Conservation (phyloP, 805 yeast genomes). For the Starmerella davenportii region DNA sequence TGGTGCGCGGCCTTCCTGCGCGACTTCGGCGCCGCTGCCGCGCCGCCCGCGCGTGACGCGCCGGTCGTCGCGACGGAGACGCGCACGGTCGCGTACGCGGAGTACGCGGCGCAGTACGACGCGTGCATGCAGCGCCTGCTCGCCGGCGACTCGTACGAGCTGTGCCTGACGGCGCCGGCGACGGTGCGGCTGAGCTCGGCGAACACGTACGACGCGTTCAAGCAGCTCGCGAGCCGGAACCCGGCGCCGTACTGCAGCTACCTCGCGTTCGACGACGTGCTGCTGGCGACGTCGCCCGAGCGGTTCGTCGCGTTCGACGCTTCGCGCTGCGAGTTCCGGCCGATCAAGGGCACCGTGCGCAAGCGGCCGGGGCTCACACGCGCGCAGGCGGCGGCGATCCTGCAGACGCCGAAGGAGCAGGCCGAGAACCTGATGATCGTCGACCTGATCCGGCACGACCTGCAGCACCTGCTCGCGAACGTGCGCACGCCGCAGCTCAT, state of each 20-base stretch:
- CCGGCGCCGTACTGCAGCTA: slow-evolving; percentile 89
- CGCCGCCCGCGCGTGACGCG: neutral
- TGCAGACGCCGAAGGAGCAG: slow-evolving; percentile 75
- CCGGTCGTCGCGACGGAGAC: neutral
- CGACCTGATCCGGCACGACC: slow-evolving; percentile 83
- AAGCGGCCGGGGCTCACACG: slow-evolving; percentile 38
- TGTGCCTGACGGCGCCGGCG: slow-evolving; percentile 62
- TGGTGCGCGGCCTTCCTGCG: slow-evolving; percentile 3
- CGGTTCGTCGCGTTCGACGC: slow-evolving; percentile 69
- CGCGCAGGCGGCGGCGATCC: slow-evolving; percentile 41
- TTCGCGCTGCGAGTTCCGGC: slow-evolving; percentile 55
- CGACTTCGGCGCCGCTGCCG: neutral
- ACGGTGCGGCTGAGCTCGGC: neutral
- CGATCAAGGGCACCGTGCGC: slow-evolving; percentile 88
- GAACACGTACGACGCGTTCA: slow-evolving; percentile 54
- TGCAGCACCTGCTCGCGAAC: slow-evolving; percentile 43
- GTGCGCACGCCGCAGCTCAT: slow-evolving; percentile 66
- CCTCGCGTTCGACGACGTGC: slow-evolving; percentile 45
- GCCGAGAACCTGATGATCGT: slow-evolving; percentile 97
- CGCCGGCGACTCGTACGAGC: slow-evolving; percentile 82
- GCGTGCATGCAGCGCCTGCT: slow-evolving; percentile 49
- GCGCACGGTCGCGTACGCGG: slow-evolving; percentile 9
- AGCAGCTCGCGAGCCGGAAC: slow-evolving; percentile 47
- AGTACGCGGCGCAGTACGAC: slow-evolving; percentile 38
- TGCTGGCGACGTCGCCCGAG: slow-evolving; percentile 88